These are phyloP conservation scores for Senna tora DNA, from an alignment of 306 rosid species.

Conservation along the genomic window DNA sequence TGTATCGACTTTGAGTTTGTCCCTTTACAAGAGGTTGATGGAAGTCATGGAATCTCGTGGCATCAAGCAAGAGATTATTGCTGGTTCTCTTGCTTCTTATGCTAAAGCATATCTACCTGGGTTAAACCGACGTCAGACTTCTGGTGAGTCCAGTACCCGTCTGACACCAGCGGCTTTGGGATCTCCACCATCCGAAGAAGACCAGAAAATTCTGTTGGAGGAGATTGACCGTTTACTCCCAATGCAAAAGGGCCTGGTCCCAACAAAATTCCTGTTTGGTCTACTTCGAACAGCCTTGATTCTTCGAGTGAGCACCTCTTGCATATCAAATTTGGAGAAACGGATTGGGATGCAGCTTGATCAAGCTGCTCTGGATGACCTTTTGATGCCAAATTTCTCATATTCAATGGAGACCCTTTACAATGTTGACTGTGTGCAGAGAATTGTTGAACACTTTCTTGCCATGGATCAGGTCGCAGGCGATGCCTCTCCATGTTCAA, in stretches of 20 bases:
- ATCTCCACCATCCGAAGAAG: constrained; percentile 79
- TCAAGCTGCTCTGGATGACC: constrained; percentile 93
- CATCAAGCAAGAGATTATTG: constrained; percentile 76
- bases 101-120: constrained; percentile 87
- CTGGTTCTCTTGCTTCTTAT: constrained; percentile 82
- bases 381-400: constrained; percentile 93
- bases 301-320: constrained; percentile 65
- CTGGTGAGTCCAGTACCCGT: constrained; percentile 63
- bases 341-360: constrained; percentile 92
- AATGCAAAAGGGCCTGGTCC: constrained; percentile 75
- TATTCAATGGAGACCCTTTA: constrained; percentile 96
- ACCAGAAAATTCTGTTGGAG: constrained; percentile 81
- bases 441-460: constrained; percentile 89
- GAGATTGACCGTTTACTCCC: constrained; percentile 80
- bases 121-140: constrained; percentile 75
- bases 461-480: constrained; percentile 76
- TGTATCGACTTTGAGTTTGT: constrained; percentile 72
- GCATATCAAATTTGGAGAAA: constrained; percentile 83
- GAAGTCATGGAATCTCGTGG: constrained; percentile 90
- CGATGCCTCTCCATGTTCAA: constrained; percentile 77
- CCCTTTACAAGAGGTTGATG: constrained; percentile 78
- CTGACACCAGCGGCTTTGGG: constrained; percentile 57
- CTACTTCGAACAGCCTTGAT: constrained; percentile 92
- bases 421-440: constrained; percentile 91
- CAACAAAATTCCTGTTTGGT: constrained; percentile 81